phyloP scores from a whole-genome alignment of 2,329 filamentous ascomycete genomes.

The Trichoderma sp. region DNA sequence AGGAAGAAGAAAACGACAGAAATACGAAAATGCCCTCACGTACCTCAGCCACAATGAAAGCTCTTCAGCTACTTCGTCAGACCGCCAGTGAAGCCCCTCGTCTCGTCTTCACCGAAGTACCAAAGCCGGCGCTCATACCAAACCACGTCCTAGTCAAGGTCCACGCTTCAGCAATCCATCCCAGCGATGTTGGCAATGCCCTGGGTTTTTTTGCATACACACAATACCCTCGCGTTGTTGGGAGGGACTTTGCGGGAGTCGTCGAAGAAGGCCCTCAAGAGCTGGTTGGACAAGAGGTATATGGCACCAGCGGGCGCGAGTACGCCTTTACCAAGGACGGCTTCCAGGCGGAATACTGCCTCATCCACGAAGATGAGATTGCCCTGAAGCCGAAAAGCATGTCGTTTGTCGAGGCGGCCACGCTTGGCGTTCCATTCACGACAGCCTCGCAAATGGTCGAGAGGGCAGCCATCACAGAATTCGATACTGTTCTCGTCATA shows the following conservation, averaged over 20 bases:
- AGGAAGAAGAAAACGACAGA: not conserved
- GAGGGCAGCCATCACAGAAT: constrained; percentile 8
- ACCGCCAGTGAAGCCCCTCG: not conserved
- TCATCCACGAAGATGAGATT: constrained; percentile 9
- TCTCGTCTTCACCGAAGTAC: constrained; percentile 5
- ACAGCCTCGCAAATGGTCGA: constrained; percentile 20
- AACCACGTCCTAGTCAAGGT: constrained; percentile 20
- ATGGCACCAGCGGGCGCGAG: constrained; percentile 17
- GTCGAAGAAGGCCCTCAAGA: constrained; percentile 18
- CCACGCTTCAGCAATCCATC: constrained; percentile 19
- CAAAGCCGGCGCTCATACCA: constrained; percentile 16
- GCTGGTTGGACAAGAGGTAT: constrained; percentile 17
- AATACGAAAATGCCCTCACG: not conserved
- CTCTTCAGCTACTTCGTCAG: constrained; percentile 2
- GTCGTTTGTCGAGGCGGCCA: constrained; percentile 16
- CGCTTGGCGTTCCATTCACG: constrained; percentile 19
- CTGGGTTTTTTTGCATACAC: constrained; percentile 12
- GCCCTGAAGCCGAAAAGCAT: constrained; percentile 19
- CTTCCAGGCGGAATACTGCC: constrained; percentile 20
- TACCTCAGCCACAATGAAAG: constrained; percentile 14
- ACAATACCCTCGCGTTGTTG: constrained; percentile 13
- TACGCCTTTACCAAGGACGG: constrained; percentile 21
- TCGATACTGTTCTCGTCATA: constrained; percentile 12
- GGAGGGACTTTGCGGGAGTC: constrained; percentile 20
- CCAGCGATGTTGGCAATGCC: constrained; percentile 20